Conservation (phyloP, 768 basidiomycete species). For the Rhodocollybia butyracea region DNA sequence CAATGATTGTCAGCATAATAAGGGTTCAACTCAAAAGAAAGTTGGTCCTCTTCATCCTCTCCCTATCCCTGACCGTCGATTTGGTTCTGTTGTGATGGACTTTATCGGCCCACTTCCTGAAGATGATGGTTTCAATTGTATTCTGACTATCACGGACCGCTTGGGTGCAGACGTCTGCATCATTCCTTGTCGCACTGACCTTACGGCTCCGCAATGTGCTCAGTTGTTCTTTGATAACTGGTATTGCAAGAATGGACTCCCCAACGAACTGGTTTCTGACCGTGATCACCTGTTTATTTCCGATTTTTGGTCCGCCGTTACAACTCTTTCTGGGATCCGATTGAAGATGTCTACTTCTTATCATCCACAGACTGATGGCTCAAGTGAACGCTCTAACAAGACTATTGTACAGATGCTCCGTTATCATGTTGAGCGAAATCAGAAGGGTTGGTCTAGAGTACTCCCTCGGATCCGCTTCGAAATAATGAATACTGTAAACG, state of each 20-base stretch:
- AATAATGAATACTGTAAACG: constrained; percentile 29
- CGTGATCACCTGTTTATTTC: constrained; percentile 26
- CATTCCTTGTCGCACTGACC: constrained; percentile 9
- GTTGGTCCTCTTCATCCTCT: constrained; percentile 18
- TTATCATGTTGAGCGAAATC: constrained; percentile 25
- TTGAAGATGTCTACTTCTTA: constrained; percentile 29
- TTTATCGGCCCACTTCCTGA: constrained; percentile 23
- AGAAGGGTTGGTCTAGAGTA: constrained; percentile 25
- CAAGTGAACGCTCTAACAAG: constrained; percentile 29
- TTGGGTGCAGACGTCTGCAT: constrained; percentile 14
- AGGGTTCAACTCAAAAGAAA: constrained; percentile 13
- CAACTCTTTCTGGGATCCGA: constrained; percentile 15
- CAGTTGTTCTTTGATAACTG: no score
- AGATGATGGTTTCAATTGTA: constrained; percentile 17
- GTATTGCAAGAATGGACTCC: no score
- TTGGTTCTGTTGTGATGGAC: constrained; percentile 16
- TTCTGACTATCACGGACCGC: constrained; percentile 17
- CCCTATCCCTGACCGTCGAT: constrained; percentile 11
- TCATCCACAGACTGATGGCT: constrained; percentile 35
- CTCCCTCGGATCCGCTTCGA: constrained; percentile 26
- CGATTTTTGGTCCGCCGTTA: constrained; percentile 22
- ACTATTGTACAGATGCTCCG: constrained; percentile 26
- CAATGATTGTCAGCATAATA: constrained; percentile 25
- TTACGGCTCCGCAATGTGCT: no score
- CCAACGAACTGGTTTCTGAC: constrained; percentile 20